Percentiles rank a stretch among this genome's conserved stretches.
phyloP scores from a whole-genome alignment of 768 basidiomycete genomes.

The Boletus rex-veris region DNA sequence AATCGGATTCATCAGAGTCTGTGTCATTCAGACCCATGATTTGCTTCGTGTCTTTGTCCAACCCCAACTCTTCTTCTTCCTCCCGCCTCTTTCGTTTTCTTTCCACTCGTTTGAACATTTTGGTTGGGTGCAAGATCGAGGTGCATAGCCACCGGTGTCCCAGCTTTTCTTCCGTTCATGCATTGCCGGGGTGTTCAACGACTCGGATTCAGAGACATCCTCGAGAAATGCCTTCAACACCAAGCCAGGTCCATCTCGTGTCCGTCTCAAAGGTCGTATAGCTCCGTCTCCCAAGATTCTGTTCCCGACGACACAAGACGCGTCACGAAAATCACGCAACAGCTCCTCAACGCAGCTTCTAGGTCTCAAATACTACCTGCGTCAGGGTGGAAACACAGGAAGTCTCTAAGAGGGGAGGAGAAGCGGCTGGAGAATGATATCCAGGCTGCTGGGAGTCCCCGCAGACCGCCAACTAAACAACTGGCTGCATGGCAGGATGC shows the following conservation, averaged over 20 bases:
- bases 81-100: conserved; percentile 59
- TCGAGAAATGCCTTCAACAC: conserved; percentile 6
- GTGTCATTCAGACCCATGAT: conserved; percentile 68
- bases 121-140: background rate
- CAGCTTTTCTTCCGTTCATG: conserved; percentile 31
- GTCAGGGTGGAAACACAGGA: conserved; percentile 37
- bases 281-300: background rate
- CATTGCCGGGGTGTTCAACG: conserved; percentile 21
- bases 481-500: conserved; percentile 26
- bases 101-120: conserved; percentile 79
- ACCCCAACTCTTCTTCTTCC: conserved; percentile 60
- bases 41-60: conserved; percentile 62
- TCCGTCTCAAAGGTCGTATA: background rate
- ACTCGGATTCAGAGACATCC: conserved; percentile 14
- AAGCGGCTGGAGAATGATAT: conserved; percentile 34
- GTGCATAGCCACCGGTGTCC: conserved; percentile 24
- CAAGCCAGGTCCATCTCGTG: background rate
- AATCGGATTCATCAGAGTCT: conserved; percentile 66
- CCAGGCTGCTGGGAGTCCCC: conserved; percentile 1
- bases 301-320: conserved; percentile 3
- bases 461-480: conserved; percentile 23
- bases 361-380: conserved; percentile 21
- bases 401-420: conserved; percentile 37
- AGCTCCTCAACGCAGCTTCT: conserved; percentile 35
- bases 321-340: conserved; percentile 23